phyloP scores from a whole-genome alignment of 2,329 filamentous ascomycete genomes.

The Penicillium sp. region DNA sequence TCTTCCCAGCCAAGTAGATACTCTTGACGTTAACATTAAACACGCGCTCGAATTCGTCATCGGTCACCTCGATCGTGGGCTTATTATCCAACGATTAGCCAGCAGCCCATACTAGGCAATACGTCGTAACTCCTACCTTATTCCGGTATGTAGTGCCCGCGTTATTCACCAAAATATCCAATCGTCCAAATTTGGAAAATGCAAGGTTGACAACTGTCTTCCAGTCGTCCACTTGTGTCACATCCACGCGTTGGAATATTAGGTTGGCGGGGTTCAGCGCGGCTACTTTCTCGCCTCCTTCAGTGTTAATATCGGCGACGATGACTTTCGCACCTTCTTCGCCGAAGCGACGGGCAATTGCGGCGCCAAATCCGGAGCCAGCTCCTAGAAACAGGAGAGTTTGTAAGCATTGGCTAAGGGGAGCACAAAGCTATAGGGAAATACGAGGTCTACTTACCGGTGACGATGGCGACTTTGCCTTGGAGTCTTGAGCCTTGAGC shows the following conservation, averaged over 20 bases:
- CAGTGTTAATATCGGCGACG: constrained; percentile 42
- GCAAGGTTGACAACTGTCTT: constrained; percentile 29
- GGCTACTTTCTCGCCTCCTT: constrained; percentile 34
- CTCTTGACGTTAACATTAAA: constrained; percentile 48
- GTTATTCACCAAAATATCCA: constrained; percentile 51
- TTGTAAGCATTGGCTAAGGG: background rate
- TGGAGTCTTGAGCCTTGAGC: constrained; percentile 35
- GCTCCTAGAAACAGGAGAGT: constrained; percentile 27
- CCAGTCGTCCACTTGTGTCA: constrained; percentile 38
- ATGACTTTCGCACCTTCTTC: constrained; percentile 45
- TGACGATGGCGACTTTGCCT: constrained; percentile 49
- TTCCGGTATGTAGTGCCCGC: constrained; percentile 45
- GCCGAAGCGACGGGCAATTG: constrained; percentile 41
- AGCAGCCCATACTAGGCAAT: background rate
- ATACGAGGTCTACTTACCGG: constrained; percentile 33
- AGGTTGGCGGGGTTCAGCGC: constrained; percentile 30
- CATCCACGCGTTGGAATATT: constrained; percentile 36
- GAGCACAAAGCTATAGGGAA: background rate
- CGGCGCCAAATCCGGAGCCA: constrained; percentile 45
- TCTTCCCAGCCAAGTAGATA: constrained; percentile 38
- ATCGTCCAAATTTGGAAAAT: constrained; percentile 31
- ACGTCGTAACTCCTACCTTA: constrained; percentile 31
- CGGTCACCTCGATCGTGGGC: constrained; percentile 44
- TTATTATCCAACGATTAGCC: constrained; percentile 15
- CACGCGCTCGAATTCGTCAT: constrained; percentile 45